Evolutionary conservation across 2,329 filamentous ascomycete genomes (phyloP), one percentile per base, ranked within the genome.

Genomic region (Plectosphaerella sp.): DNA sequence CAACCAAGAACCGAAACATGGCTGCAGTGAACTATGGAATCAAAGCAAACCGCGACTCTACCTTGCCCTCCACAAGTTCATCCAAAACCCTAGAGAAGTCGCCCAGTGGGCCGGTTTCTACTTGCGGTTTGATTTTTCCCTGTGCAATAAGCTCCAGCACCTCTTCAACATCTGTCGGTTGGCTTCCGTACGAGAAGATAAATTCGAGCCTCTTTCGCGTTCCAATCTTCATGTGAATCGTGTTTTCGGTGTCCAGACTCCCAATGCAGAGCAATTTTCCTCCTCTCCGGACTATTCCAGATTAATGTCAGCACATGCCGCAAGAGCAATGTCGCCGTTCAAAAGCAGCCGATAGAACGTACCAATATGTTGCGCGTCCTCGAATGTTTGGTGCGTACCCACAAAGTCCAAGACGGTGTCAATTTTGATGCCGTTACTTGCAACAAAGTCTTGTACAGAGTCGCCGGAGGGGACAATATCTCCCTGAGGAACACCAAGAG

Each of bases 111-210:
- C 59, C 63, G 7, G 59, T 61, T 48, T 67, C 61, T 5, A 73
- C 66, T 37, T 65, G 63, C 5, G 70, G 71, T 53, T 51, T 56
- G 22, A 73, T 61, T 1, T 63, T 58, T 5, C 65, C 64, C 28
- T 62, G 54, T 1, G 61, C 58, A 51, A 75, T 68, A 39, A 73
- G 54, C 7, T 67, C 54, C 43, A 71, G 54, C 2, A 70, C 67
- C 41, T 68, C 61, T 35, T 62, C 56, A n/a, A 77, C 55, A 50
- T 74, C 72, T 11, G 54, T 51, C 1, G 71, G 59, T 51, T 71
- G 72, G 0, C 73, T 72, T 4, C 70, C 72, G 42, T 76, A 76
- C 9, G 68, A 70, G 25, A 74, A 75, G 3, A 73, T 69, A 33
- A 67, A 71, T 12, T 61, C 67, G 3, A 75, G 56, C 28, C 72